These are phyloP conservation scores for Guadua angustifolia DNA, from an alignment of 176 grass and related monocot species.

Conservation along the genomic window DNA sequence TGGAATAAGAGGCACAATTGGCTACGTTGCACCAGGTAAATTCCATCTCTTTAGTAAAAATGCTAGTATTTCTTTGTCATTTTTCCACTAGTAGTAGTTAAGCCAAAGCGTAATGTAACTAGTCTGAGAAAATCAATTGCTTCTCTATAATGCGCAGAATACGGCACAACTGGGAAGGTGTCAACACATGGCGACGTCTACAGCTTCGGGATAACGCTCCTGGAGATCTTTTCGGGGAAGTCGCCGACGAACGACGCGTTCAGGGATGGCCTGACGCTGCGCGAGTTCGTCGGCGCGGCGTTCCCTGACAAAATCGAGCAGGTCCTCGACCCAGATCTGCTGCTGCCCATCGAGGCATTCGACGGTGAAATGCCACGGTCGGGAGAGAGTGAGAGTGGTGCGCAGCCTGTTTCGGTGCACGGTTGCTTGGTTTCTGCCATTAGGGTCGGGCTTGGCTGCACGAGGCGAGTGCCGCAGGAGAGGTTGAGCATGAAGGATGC, in stretches of 20 bases:
- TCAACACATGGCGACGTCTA: constrained; percentile 40
- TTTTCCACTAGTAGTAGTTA: background rate
- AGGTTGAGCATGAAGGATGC: constrained; percentile 40
- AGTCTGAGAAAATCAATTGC: background rate
- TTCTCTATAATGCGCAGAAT: constrained; percentile 36
- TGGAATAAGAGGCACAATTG: constrained; percentile 43
- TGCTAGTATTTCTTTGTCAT: background rate
- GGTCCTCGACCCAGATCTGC: constrained; percentile 24
- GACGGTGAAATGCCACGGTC: background rate
- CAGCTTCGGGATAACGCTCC: constrained; percentile 54
- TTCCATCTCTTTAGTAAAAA: too few species aligned
- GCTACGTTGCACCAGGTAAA: constrained; percentile 54
- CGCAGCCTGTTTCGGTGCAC: background rate
- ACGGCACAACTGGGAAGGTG: constrained; percentile 34
- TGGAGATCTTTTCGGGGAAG: constrained; percentile 47
- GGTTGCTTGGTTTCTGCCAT: constrained; percentile 38
- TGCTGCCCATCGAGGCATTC: background rate
- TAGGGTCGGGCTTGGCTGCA: constrained; percentile 32
- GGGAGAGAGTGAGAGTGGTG: background rate
- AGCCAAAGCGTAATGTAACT: background rate
- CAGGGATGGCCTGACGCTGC: constrained; percentile 23
- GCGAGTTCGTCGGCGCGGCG: constrained; percentile 12
- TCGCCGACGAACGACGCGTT: constrained; percentile 27
- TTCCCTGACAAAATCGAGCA: constrained; percentile 42
- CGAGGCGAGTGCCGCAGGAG: constrained; percentile 7